phyloP scores from a whole-genome alignment of 768 basidiomycete genomes.

The Dendrothele bispora region DNA sequence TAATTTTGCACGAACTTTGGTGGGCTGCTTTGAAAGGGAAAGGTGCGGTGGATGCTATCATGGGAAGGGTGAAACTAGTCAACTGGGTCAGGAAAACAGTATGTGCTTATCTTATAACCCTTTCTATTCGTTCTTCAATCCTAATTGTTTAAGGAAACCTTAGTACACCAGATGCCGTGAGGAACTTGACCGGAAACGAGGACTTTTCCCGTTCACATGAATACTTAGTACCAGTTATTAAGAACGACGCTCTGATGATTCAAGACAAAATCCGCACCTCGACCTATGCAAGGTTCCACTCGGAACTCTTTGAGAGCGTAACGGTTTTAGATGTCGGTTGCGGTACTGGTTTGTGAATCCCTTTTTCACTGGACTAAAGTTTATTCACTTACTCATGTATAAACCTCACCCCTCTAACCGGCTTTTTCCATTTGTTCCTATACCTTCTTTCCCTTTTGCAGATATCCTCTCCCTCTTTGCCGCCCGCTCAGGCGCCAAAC shows the following conservation, averaged over 20 bases:
- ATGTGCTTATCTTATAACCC: too few species aligned
- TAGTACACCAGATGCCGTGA: conserved; percentile 48
- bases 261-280: conserved; percentile 92
- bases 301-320: conserved; percentile 79
- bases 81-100: conserved; percentile 70
- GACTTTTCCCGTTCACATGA: conserved; percentile 75
- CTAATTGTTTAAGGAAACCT: conserved; percentile 46
- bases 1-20: conserved; percentile 57
- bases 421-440: too few species aligned
- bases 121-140: too few species aligned
- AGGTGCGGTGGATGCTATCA: too few species aligned
- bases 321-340: conserved; percentile 95
- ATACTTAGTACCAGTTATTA: conserved; percentile 77
- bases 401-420: too few species aligned
- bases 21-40: conserved; percentile 60
- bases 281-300: conserved; percentile 88
- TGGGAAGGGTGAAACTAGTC: conserved; percentile 62
- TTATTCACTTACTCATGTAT: too few species aligned
- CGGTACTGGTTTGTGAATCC: too few species aligned
- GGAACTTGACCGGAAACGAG: too few species aligned
- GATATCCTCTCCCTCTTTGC: conserved; percentile 90
- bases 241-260: conserved; percentile 94
- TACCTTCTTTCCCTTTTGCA: too few species aligned
- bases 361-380: too few species aligned
- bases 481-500: conserved; percentile 83